Conservation (phyloP, 345 rosid genomes). For the Linum lewisii region DNA sequence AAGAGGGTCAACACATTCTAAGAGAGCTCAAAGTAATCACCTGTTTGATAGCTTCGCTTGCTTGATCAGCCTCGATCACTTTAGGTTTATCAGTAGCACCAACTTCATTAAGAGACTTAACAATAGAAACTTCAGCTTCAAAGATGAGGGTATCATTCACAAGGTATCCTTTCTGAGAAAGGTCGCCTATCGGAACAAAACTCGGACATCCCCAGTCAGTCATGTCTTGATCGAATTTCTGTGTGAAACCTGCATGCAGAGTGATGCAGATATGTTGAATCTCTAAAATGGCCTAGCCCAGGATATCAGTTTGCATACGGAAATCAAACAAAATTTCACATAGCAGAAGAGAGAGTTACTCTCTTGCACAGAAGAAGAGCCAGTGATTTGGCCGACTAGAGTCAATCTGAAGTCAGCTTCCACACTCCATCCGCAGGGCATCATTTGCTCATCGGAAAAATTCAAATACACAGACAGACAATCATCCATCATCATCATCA, state of each 20-base stretch:
- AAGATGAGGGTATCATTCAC: not conserved
- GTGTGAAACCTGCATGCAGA: not conserved
- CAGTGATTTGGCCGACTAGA: not conserved
- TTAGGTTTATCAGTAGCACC: no score
- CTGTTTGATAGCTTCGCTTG: no score
- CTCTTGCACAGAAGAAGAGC: not conserved
- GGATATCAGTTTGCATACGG: no score
- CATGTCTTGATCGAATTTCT: not conserved
- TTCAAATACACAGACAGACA: not conserved
- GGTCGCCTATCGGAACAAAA: not conserved
- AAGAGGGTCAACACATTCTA: no score
- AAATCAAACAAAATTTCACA: no score
- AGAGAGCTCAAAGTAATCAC: no score
- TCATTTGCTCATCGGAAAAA: no score
- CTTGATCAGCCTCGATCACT: no score
- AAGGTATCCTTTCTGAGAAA: not conserved
- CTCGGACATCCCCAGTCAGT: not conserved
- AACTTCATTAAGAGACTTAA: not conserved
- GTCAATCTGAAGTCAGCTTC: not conserved
- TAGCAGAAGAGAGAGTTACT: not conserved
- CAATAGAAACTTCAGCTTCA: not conserved
- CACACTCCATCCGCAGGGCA: not conserved
- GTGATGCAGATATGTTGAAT: no score
- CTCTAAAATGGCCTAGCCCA: no score
- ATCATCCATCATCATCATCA: not conserved